Evolutionary conservation across 2,329 filamentous ascomycete species (phyloP).

Genomic region (Nemania serpens): DNA sequence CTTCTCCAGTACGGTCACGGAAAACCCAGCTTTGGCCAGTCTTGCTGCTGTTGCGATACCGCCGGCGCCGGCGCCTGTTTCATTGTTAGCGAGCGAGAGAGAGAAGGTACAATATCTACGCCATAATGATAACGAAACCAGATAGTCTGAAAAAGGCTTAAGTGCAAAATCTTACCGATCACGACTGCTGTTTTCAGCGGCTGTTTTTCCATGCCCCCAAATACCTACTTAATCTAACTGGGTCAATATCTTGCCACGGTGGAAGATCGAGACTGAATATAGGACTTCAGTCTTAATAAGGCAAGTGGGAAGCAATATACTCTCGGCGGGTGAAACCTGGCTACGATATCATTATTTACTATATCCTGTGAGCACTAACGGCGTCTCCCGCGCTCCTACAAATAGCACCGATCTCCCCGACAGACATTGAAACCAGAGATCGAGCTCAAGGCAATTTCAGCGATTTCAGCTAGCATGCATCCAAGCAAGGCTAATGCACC

Average conservation of each 20-base stretch:
- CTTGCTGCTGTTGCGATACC: slow-evolving; percentile 74
- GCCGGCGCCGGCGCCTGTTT: slow-evolving; percentile 68
- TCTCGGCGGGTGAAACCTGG: neutral
- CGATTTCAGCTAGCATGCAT: neutral
- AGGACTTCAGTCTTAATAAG: neutral
- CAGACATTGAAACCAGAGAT: slow-evolving; percentile 1
- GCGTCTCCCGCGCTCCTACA: neutral
- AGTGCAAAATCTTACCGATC: slow-evolving; percentile 49
- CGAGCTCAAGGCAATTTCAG: neutral
- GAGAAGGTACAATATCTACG: neutral
- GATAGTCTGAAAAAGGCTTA: neutral
- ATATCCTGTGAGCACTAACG: neutral
- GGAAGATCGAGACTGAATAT: too few relatives aligned
- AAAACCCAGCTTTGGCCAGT: slow-evolving; percentile 70
- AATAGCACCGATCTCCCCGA: slow-evolving; percentile 5
- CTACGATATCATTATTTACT: too few relatives aligned
- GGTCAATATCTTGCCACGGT: neutral
- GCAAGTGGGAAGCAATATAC: neutral
- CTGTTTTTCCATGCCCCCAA: slow-evolving; percentile 34
- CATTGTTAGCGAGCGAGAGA: slow-evolving; percentile 18
- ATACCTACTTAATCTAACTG: neutral
- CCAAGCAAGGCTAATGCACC: too few relatives aligned
- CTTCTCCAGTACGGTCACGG: slow-evolving; percentile 79
- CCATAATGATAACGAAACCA: neutral
- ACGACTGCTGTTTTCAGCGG: slow-evolving; percentile 55